Percentiles rank a stretch among this genome's conserved stretches.
phyloP scores from a whole-genome alignment of 495 filamentous ascomycete genomes.

The Neurospora terricola region DNA sequence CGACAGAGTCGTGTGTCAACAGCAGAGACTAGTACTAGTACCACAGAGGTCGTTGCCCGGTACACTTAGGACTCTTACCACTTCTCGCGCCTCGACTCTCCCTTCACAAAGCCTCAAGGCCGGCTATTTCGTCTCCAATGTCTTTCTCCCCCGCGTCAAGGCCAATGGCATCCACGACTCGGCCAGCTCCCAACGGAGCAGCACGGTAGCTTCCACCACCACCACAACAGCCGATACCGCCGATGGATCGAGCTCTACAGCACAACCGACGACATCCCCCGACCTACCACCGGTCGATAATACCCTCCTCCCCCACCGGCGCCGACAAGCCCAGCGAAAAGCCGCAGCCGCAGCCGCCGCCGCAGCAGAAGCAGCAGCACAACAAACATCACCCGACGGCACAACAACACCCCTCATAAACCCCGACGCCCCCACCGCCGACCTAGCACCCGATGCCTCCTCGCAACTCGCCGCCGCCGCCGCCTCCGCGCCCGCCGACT shows the following conservation, averaged over 20 bases:
- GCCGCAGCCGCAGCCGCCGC: constrained; percentile 9
- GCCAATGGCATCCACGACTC: constrained; percentile 11
- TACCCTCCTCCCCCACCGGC: constrained; percentile 30
- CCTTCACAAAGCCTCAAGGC: constrained; percentile 21
- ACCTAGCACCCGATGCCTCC: constrained; percentile 72
- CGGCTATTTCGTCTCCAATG: constrained; percentile 35
- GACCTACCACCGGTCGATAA: constrained; percentile 8
- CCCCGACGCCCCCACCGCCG: constrained; percentile 11
- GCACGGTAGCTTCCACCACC: background rate
- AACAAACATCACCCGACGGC: background rate
- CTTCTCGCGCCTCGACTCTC: constrained; percentile 7
- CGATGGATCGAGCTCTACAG: background rate
- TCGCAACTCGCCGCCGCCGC: constrained; percentile 66
- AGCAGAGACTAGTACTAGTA: background rate
- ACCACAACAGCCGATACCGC: constrained; percentile 4
- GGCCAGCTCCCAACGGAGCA: constrained; percentile 2
- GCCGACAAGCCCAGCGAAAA: constrained; percentile 28
- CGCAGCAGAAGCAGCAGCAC: background rate
- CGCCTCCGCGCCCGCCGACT: constrained; percentile 52
- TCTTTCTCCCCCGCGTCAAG: constrained; percentile 16
- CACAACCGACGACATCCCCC: background rate
- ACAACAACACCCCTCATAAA: background rate
- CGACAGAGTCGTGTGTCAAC: background rate
- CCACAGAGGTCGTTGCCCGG: background rate
- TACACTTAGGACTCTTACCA: constrained; percentile 12